Evolutionary conservation across 768 basidiomycete species (phyloP).

Genomic region (Dictyophora rubrovolvata): DNA sequence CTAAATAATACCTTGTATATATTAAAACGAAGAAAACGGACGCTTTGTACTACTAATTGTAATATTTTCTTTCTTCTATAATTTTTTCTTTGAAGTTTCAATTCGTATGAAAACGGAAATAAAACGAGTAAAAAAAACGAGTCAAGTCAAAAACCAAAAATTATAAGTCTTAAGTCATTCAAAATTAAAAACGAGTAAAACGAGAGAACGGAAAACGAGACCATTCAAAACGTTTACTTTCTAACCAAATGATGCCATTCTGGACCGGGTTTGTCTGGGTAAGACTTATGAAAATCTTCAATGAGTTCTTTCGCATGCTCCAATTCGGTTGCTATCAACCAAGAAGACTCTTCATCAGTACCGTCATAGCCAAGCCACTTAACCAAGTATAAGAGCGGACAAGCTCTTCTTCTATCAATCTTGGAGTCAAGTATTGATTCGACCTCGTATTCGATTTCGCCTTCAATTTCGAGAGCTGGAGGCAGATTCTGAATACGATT

Average conservation of each 20-base stretch:
- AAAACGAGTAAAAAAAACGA: too few species aligned
- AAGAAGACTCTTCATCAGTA: background rate
- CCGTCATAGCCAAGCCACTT: background rate
- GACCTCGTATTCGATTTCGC: slow-evolving; percentile 12
- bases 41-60: too few species aligned
- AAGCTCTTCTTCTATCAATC: slow-evolving; percentile 2
- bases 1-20: too few species aligned
- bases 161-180: too few species aligned
- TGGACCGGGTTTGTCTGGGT: background rate
- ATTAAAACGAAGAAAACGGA: too few species aligned
- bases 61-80: too few species aligned
- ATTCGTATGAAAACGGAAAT: too few species aligned
- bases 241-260: background rate
- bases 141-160: too few species aligned
- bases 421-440: slow-evolving; percentile 12
- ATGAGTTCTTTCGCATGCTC: background rate
- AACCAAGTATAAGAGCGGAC: background rate
- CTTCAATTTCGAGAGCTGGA: slow-evolving; percentile 10
- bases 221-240: too few species aligned
- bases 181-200: too few species aligned
- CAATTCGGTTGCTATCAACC: background rate
- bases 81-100: too few species aligned
- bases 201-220: too few species aligned
- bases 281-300: background rate
- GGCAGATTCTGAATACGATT: slow-evolving; percentile 1